Conservation (phyloP, 176 grass and related monocot species). For the Oryza coarctata region DNA sequence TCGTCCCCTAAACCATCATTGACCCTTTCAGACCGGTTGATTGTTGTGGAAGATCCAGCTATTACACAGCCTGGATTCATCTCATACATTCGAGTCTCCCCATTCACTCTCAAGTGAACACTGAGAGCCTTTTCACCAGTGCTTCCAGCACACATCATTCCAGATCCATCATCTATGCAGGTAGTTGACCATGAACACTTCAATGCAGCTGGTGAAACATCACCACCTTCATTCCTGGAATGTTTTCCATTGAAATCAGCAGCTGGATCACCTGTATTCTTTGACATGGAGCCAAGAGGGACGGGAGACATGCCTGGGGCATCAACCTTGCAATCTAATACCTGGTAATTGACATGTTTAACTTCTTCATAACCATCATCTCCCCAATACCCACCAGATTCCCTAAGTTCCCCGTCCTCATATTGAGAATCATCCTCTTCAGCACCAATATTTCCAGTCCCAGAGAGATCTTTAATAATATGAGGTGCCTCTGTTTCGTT, state of each 20-base stretch:
- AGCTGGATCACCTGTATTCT: constrained; percentile 23
- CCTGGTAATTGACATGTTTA: constrained; percentile 46
- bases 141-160: constrained; percentile 13
- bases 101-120: constrained; percentile 28
- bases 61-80: constrained; percentile 19
- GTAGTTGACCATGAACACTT: constrained; percentile 43
- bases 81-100: constrained; percentile 28
- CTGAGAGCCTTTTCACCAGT: constrained; percentile 22
- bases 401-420: constrained; percentile 94
- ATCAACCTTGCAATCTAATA: constrained; percentile 42
- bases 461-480: constrained; percentile 35
- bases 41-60: constrained; percentile 29
- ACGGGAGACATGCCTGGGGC: constrained; percentile 23
- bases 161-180: constrained; percentile 38
- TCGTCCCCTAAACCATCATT: constrained; percentile 40
- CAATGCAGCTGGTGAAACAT: constrained; percentile 32
- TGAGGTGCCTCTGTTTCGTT: constrained; percentile 37
- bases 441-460: constrained; percentile 40
- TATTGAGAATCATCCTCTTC: constrained; percentile 97
- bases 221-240: constrained; percentile 22
- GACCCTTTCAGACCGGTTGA: constrained; percentile 23
- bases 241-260: constrained; percentile 30
- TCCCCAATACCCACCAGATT: constrained; percentile 61
- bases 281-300: constrained; percentile 36
- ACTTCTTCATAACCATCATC: constrained; percentile 51